Percentiles rank a stretch among this genome's conserved stretches.
phyloP scores from a whole-genome alignment of 2,329 filamentous ascomycete genomes.

The Aspergillus transmontanensis region DNA sequence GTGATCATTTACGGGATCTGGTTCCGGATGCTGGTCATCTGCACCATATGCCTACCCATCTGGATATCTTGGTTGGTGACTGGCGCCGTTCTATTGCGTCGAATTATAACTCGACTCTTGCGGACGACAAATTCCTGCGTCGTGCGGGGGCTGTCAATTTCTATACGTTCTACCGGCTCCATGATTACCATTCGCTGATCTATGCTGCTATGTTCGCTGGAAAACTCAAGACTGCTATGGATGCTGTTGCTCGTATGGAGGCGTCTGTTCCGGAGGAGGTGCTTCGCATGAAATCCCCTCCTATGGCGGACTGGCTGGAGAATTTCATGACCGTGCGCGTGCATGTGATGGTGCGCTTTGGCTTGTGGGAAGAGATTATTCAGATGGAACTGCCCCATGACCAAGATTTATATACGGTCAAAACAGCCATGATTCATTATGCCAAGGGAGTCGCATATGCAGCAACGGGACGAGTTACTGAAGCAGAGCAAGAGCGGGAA shows the following conservation, averaged over 20 bases:
- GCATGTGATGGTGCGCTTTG: constrained; percentile 73
- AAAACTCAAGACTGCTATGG: constrained; percentile 62
- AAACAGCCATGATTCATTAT: constrained; percentile 67
- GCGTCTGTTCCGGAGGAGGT: constrained; percentile 63
- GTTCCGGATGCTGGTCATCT: constrained; percentile 70
- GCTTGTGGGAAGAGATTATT: constrained; percentile 69
- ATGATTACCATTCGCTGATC: constrained; percentile 71
- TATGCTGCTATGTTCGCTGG: constrained; percentile 65
- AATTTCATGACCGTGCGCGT: constrained; percentile 66
- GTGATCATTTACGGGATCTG: constrained; percentile 70
- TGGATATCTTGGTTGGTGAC: constrained; percentile 71
- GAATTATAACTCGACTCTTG: constrained; percentile 65
- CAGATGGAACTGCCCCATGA: constrained; percentile 59
- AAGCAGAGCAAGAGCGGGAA: constrained; percentile 54
- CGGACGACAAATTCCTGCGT: constrained; percentile 66
- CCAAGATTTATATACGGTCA: constrained; percentile 63
- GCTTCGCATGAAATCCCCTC: constrained; percentile 65
- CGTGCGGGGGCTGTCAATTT: constrained; percentile 65
- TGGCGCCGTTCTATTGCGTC: constrained; percentile 66
- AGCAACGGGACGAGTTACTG: constrained; percentile 54
- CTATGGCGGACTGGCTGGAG: constrained; percentile 80
- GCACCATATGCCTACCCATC: constrained; percentile 73
- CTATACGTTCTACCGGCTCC: constrained; percentile 72
- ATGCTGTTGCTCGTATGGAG: constrained; percentile 62
- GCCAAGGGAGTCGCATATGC: constrained; percentile 67